Conservation (phyloP, 352 stramenopile species). For the Phytophthora tentaculata region DNA sequence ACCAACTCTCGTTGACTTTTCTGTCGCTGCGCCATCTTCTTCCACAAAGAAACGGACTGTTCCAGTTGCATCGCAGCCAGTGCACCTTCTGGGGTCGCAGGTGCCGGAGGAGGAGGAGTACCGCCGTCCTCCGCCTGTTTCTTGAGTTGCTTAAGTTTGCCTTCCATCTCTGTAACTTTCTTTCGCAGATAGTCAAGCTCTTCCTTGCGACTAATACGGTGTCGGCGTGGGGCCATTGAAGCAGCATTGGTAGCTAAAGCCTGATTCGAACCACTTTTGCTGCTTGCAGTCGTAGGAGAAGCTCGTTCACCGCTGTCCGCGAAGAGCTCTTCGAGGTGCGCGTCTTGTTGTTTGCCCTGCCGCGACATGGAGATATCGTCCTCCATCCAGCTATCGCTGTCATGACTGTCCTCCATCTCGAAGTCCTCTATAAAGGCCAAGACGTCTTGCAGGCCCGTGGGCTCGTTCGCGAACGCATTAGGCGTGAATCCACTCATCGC, state of each 20-base stretch:
- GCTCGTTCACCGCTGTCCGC: background rate
- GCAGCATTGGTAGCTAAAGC: background rate
- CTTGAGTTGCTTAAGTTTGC: constrained; percentile 31
- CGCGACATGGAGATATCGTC: background rate
- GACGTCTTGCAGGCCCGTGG: constrained; percentile 32
- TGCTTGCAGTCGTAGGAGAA: too few relatives aligned
- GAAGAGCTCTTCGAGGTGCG: constrained; percentile 15
- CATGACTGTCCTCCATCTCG: constrained; percentile 31
- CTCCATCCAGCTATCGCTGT: constrained; percentile 15
- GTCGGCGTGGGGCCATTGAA: constrained; percentile 11
- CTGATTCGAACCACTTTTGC: too few relatives aligned
- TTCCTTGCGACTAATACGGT: constrained; percentile 37
- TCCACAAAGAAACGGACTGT: constrained; percentile 46
- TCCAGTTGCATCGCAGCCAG: constrained; percentile 21
- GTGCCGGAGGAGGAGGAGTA: background rate
- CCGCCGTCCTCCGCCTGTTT: constrained; percentile 5
- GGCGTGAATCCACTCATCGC: constrained; percentile 29
- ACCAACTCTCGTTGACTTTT: constrained; percentile 35
- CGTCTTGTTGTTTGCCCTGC: background rate
- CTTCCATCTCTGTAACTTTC: constrained; percentile 43
- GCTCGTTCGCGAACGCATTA: constrained; percentile 15
- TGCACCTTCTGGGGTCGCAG: background rate
- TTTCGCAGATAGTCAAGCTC: constrained; percentile 46
- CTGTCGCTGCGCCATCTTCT: constrained; percentile 49
- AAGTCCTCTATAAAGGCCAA: constrained; percentile 42